Evolutionary conservation across 2,329 filamentous ascomycete species (phyloP).

Genomic region (Fusarium sp.): DNA sequence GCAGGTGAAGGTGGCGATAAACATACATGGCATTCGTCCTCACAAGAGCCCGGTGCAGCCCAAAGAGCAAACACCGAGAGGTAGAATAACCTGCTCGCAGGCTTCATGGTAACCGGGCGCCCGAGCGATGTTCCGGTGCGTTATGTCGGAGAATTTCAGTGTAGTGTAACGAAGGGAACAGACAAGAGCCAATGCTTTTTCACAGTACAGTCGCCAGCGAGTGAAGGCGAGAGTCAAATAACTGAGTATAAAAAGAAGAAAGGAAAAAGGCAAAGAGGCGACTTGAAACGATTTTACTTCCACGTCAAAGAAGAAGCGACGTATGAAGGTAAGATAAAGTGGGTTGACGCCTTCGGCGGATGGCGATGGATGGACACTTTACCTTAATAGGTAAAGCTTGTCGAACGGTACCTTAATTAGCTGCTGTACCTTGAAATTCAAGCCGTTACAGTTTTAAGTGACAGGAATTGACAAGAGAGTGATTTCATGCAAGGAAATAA

Average conservation of each 20-base stretch:
- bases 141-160: not conserved
- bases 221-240: conserved; percentile 23
- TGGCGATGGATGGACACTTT: conserved; percentile 31
- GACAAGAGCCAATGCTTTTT: not conserved
- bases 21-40: conserved; percentile 66
- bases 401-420: conserved; percentile 30
- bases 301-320: conserved; percentile 37
- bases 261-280: not conserved
- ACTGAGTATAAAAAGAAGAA: not conserved
- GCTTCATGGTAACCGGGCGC: conserved; percentile 57
- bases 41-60: conserved; percentile 60
- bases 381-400: conserved; percentile 13
- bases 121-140: conserved; percentile 6
- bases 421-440: not conserved
- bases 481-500: not conserved
- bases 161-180: not conserved
- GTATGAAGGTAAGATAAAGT: conserved; percentile 38
- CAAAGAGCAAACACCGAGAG: conserved; percentile 67
- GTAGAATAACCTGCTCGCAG: conserved; percentile 65
- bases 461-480: not conserved
- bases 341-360: conserved; percentile 40
- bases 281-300: conserved; percentile 10
- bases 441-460: not conserved
- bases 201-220: conserved; percentile 17
- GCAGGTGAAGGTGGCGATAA: conserved; percentile 10